Evolutionary conservation across 2,329 filamentous ascomycete genomes (phyloP).

Genomic region (Chaetomiaceae sp.): DNA sequence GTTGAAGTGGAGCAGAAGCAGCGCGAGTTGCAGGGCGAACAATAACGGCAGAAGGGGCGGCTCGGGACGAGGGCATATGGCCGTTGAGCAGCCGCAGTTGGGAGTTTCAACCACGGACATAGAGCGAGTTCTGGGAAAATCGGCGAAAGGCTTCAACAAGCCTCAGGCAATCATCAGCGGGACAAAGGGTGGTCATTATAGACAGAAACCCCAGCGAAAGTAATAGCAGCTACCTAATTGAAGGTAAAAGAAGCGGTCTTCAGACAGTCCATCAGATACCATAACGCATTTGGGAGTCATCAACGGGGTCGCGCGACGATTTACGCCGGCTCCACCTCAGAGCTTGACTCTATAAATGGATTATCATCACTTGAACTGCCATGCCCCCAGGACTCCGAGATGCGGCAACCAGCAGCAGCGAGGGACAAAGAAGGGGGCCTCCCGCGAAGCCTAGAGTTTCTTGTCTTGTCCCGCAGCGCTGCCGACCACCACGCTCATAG

Average conservation of each 20-base stretch:
- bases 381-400: constrained; percentile 27
- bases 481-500: constrained; percentile 47
- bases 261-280: constrained; percentile 34
- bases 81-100: background rate
- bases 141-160: constrained; percentile 16
- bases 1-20: constrained; percentile 61
- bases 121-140: background rate
- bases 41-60: constrained; percentile 42
- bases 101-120: constrained; percentile 10
- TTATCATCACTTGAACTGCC: constrained; percentile 80
- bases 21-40: constrained; percentile 57
- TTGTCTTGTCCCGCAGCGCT: constrained; percentile 15
- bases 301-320: constrained; percentile 33
- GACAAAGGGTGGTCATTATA: background rate
- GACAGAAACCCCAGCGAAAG: background rate
- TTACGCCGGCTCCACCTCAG: constrained; percentile 55
- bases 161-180: background rate
- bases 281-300: constrained; percentile 39
- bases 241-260: constrained; percentile 5
- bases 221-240: constrained; percentile 13
- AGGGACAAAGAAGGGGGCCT: constrained; percentile 27
- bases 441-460: constrained; percentile 34
- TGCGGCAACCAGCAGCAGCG: constrained; percentile 18
- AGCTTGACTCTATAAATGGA: constrained; percentile 97
- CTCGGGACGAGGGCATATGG: background rate